Evolutionary conservation across 2,329 filamentous ascomycete genomes (phyloP), one percentile per base, ranked within the genome.

Genomic region (Aspergillus viridinutans): DNA sequence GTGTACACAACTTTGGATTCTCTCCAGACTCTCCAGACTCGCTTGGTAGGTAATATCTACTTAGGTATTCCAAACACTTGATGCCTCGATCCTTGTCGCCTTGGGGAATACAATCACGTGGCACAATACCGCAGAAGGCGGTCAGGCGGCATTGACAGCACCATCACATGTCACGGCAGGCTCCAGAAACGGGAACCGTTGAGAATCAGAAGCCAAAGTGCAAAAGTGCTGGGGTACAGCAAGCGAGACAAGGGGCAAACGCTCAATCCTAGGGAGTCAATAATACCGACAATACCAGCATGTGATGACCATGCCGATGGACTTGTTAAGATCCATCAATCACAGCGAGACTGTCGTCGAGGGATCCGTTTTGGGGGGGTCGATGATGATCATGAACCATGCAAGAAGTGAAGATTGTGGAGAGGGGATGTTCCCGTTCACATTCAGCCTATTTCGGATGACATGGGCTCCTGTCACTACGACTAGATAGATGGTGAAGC

Each of bases 111-210:
- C 20, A 17, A 38, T 12, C 43, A 47, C 43, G 43, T 47, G 43
- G 21, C 43, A 25, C 1, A 2, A 29, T 26, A 14, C 45, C 4
- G 3, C 12, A 35, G 55, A 25, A 58, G 53, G 56, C 56, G 53
- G 56, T 58, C 29, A 8, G 28, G 21, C 50, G 54, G 50, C 42
- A 56, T 49, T 35, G n/a, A 42, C 10, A 12, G 4, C 43, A 7
- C 38, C 38, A 59, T 59, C 57, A 59, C 57, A 59, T 59, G 57
- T 50, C 28, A 54, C 43, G n/a, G 49, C 50, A 43, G 48, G 29
- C 7, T 43, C 35, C 47, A 32, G 20, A 56, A 53, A 20, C n/a
- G 23, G 57, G 38, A 48, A 50, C 26, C 4, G 43, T 47, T 47
- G 43, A 47, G 43, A 23, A 47, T 47, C 43, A 47, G 43, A 47